Percentiles rank a stretch among this genome's conserved stretches.
These are phyloP conservation scores for Amauroascus niger DNA, from an alignment of 2,329 filamentous ascomycete genomes.

Conservation along the genomic window DNA sequence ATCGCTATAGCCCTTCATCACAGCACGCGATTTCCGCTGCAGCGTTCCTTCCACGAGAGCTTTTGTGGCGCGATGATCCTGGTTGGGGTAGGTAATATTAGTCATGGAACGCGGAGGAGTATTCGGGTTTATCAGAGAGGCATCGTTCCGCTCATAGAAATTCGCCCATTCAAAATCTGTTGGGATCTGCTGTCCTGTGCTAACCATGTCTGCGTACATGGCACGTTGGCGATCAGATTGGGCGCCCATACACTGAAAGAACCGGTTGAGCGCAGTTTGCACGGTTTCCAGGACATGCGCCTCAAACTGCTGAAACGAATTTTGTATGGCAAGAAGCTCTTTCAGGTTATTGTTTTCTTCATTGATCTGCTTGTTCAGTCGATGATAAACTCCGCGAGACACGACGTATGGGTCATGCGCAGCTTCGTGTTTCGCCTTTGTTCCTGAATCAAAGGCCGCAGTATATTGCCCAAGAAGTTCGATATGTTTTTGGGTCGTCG, in stretches of 20 bases:
- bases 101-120: slow-evolving; percentile 64
- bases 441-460: slow-evolving; percentile 62
- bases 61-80: slow-evolving; percentile 68
- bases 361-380: slow-evolving; percentile 78
- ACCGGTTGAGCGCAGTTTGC: slow-evolving; percentile 71
- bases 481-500: slow-evolving; percentile 85
- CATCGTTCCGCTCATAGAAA: slow-evolving; percentile 62
- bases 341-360: slow-evolving; percentile 95
- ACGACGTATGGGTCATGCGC: slow-evolving; percentile 81
- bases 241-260: slow-evolving; percentile 67
- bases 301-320: slow-evolving; percentile 81
- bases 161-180: slow-evolving; percentile 85
- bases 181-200: slow-evolving; percentile 64
- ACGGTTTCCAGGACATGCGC: slow-evolving; percentile 71
- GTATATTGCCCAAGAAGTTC: slow-evolving; percentile 83
- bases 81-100: slow-evolving; percentile 75
- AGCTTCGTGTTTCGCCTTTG: slow-evolving; percentile 59
- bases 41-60: slow-evolving; percentile 78
- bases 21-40: slow-evolving; percentile 82
- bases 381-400: slow-evolving; percentile 68
- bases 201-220: slow-evolving; percentile 76
- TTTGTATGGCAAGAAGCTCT: slow-evolving; percentile 84
- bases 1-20: slow-evolving; percentile 65
- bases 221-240: slow-evolving; percentile 73
- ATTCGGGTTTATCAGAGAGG: slow-evolving; percentile 67